Base-by-base conservation (phyloP, 345 rosid genomes). In the Boechera divaricarpa region DNA sequence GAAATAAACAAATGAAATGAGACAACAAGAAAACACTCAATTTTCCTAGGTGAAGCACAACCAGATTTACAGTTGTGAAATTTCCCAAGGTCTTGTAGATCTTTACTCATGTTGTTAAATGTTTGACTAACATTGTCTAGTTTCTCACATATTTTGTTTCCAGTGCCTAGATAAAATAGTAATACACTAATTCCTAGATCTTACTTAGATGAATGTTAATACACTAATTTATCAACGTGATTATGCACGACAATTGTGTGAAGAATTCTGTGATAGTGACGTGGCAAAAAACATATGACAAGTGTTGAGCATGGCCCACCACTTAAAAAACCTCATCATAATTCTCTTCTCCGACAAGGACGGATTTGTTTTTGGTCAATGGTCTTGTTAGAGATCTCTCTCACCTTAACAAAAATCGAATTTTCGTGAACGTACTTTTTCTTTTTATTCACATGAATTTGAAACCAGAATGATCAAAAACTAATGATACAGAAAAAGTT, bases 231-330 rank as follows among this genome's bases (percentile, higher is more conserved):
- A 18, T 16, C 4, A 49, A 18, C 39, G 5, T 53, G 31, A 36
- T 66, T 48, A 16, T 5, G 29, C 70, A 66, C 35, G 36, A 63
- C 28, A 41, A 48, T 13, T 45, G 49, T 48, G 5, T 49, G 11
- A n/a, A 7, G 6, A 49, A 16, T 49, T 18, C 6, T 18, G 16
- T 21, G 32, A 61, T 21, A 1, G 31, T 61, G 29, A 47, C 18
- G 48, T 61, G 47, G 66, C 48, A 41, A 61, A 26, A 24, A 63
- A 12, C 7, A 42, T n/a, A 64, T 15, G 73, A 29, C 63, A 39
- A 54, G 63, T 69, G 73, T 69, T 13, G 39, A 69, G 49, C 35
- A 53, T 69, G 63, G 10, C 63, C 73, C 73, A 41, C 73, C 73
- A 69, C 52, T 54, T 28, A 26, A 55, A 55, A 24, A 69, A 26